phyloP scores from a whole-genome alignment of 495 filamentous ascomycete species.

The Polyplosphaeria fusca region DNA sequence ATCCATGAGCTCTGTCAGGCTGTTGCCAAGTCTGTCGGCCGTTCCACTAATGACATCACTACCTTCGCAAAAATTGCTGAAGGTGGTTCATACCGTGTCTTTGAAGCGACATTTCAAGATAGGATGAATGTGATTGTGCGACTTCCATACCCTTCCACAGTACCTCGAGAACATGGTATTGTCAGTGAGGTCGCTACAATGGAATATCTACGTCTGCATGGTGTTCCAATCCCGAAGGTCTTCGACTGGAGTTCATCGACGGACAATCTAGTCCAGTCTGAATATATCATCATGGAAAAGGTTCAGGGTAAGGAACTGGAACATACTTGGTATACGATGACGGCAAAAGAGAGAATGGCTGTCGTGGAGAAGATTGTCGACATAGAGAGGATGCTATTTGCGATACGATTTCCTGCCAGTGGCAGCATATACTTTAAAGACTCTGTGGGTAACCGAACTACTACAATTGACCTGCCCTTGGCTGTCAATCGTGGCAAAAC shows the following conservation, averaged over 20 bases:
- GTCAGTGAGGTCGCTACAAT: constrained; percentile 50
- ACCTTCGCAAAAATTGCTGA: constrained; percentile 1
- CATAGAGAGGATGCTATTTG: not conserved
- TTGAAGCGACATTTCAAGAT: not conserved
- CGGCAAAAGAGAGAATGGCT: constrained; percentile 4
- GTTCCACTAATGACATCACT: not conserved
- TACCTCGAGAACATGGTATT: constrained; percentile 34
- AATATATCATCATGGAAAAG: constrained; percentile 29
- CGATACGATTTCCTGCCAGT: not conserved
- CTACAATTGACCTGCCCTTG: not conserved
- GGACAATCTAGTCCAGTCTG: constrained; percentile 10
- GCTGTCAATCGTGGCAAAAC: not conserved
- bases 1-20: not conserved
- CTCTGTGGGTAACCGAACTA: not conserved
- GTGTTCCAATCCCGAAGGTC: constrained; percentile 34
- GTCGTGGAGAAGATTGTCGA: not conserved
- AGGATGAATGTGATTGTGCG: not conserved
- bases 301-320: constrained; percentile 13
- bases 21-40: not conserved
- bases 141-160: constrained; percentile 13
- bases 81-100: not conserved
- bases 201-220: constrained; percentile 39
- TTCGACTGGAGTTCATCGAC: not conserved
- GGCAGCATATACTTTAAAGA: not conserved
- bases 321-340: constrained; percentile 40